Conservation (phyloP, 2,329 filamentous ascomycete genomes). For the Aspergillus ochraceoroseus region DNA sequence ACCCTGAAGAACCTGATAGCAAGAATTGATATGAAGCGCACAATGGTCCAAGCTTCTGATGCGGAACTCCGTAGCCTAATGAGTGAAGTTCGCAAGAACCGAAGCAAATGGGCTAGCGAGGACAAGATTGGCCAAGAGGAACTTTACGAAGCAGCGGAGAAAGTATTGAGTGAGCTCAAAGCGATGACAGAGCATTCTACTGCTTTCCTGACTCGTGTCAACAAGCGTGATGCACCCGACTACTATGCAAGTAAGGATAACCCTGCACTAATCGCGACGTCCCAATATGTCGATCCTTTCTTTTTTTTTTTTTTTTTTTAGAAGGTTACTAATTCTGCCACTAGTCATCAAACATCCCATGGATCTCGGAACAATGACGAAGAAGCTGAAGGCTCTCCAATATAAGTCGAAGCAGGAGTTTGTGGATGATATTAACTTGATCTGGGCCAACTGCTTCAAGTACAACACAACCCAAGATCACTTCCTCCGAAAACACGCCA, state of each 20-base stretch:
- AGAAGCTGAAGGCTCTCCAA: slow-evolving; percentile 77
- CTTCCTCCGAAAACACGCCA: slow-evolving; percentile 82
- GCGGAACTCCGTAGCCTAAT: slow-evolving; percentile 86
- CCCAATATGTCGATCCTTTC: too few species aligned
- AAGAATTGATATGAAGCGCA: slow-evolving; percentile 86
- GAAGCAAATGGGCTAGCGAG: slow-evolving; percentile 98
- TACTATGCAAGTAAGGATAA: slow-evolving; percentile 74
- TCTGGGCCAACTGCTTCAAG: slow-evolving; percentile 94
- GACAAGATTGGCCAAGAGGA: slow-evolving; percentile 97
- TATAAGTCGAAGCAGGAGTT: slow-evolving; percentile 94
- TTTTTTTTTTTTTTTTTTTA: too few species aligned
- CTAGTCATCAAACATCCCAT: slow-evolving; percentile 91
- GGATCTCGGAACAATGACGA: slow-evolving; percentile 97
- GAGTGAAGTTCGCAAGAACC: slow-evolving; percentile 95
- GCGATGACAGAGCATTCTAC: slow-evolving; percentile 95
- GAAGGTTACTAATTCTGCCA: slow-evolving; percentile 22
- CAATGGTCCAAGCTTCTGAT: slow-evolving; percentile 85
- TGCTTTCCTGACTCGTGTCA: slow-evolving; percentile 90
- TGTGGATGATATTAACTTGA: slow-evolving; percentile 84
- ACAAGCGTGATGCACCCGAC: slow-evolving; percentile 93
- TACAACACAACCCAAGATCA: slow-evolving; percentile 91
- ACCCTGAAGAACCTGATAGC: slow-evolving; percentile 96
- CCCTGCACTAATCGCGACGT: background rate
- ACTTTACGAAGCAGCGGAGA: slow-evolving; percentile 92
- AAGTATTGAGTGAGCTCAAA: slow-evolving; percentile 94